Base-by-base conservation (phyloP, 495 filamentous ascomycete species). In the Platismatia glauca region DNA sequence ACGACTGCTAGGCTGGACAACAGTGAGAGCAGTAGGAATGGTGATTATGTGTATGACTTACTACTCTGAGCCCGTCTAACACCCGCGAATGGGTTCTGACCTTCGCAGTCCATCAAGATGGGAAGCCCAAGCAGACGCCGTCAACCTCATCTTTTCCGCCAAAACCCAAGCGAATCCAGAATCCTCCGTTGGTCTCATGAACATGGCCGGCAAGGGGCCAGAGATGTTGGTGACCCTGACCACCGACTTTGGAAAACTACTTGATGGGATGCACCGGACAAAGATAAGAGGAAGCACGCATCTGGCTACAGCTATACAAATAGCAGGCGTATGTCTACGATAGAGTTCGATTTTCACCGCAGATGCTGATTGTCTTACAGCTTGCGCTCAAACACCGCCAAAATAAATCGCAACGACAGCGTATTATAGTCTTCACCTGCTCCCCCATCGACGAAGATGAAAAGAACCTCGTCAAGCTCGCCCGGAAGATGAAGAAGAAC, bases 401-500 rank as follows among this genome's bases (percentile, higher is more conserved):
- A 75, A 96, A 98, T 75, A 97, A 96, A 70, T 89, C 88, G 41
- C 92, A 97, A 74, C 84, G 87, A 56, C 91, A 95, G 80, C 89
- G 94, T 64, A 95, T 97, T 73, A 86, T 98, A 72, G 90, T 90
- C 24, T 97, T 98, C 76, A 90, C 89, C 56, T 97, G 94, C 80
- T 93, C 89, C 5, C 89, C 91, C 44, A 87, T 98, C 69, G 83
- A 81, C 46, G 94, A 98, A 73, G 86, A 88, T 66, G 88, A 97
- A 75, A 91, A 91, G 76, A 82, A 84, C 18, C 82, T 98, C 0
- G 82, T 95, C 64, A 92, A 90, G 71, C 83, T 97, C 16, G 91
- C 93, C 18, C 95, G 90, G 78, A 92, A 93, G 77, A 96, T 97
- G 92, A 97, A 96, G 86, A 98, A 98, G 81, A 86, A 83, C 72